Evolutionary conservation across 768 basidiomycete genomes (phyloP).

Genomic region (Pholiota molesta): DNA sequence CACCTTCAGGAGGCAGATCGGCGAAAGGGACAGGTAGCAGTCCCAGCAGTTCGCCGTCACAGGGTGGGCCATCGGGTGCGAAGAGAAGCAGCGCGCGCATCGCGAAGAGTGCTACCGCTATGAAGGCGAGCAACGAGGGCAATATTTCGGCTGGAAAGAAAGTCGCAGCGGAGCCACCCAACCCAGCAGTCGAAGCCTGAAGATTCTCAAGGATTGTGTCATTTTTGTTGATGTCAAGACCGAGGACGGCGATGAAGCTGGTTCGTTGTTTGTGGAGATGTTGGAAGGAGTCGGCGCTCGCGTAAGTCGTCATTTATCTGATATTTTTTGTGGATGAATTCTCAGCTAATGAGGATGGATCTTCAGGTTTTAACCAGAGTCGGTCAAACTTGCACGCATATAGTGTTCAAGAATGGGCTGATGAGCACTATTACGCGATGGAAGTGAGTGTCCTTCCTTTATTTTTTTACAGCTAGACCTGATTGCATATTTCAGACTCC

Average conservation of each 20-base stretch:
- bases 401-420: conserved; percentile 84
- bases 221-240: conserved; percentile 90
- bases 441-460: conserved; percentile 44
- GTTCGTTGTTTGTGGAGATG: conserved; percentile 83
- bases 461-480: neutral
- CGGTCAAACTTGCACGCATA: conserved; percentile 77
- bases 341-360: neutral
- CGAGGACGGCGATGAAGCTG: conserved; percentile 81
- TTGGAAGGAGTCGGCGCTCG: conserved; percentile 77
- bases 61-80: conserved; percentile 21
- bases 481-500: conserved; percentile 40
- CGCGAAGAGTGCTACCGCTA: conserved; percentile 26
- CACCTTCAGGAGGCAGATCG: conserved; percentile 29
- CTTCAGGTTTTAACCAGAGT: conserved; percentile 63
- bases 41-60: conserved; percentile 21
- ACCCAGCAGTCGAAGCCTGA: conserved; percentile 39
- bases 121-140: conserved; percentile 20
- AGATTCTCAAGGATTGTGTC: conserved; percentile 69
- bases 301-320: conserved; percentile 45
- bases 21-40: conserved; percentile 30
- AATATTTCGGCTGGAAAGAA: conserved; percentile 25
- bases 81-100: conserved; percentile 37
- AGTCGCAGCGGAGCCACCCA: conserved; percentile 19
- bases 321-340: neutral
- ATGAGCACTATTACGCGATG: conserved; percentile 75